phyloP scores from a whole-genome alignment of 176 grass and related monocot genomes.

The Avena eriantha region DNA sequence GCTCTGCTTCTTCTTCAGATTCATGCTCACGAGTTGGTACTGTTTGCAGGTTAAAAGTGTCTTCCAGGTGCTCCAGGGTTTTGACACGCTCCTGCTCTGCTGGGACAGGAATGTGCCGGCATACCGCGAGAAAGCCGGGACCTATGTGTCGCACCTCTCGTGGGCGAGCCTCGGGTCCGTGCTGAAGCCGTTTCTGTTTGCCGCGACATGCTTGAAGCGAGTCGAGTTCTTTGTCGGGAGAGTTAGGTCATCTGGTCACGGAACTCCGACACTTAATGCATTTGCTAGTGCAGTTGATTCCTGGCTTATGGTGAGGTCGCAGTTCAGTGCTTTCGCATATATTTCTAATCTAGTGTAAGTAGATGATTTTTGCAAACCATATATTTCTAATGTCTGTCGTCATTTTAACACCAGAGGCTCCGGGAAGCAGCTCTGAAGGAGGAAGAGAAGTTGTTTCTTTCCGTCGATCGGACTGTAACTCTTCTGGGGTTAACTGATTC shows the following conservation, averaged over 20 bases:
- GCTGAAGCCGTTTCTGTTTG: conserved; percentile 67
- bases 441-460: conserved; percentile 61
- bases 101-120: conserved; percentile 54
- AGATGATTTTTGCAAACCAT: conserved; percentile 9
- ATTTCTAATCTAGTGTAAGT: background rate
- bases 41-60: conserved; percentile 63
- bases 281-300: conserved; percentile 77
- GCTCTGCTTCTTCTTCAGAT: background rate
- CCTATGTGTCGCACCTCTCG: conserved; percentile 66
- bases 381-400: conserved; percentile 7
- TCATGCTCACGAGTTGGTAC: background rate
- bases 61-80: conserved; percentile 85
- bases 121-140: conserved; percentile 60
- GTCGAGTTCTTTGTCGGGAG: conserved; percentile 78
- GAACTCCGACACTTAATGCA: conserved; percentile 64
- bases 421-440: conserved; percentile 76
- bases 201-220: conserved; percentile 75
- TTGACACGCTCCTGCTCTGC: conserved; percentile 59
- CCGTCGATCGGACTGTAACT: conserved; percentile 54
- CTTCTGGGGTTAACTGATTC: conserved; percentile 77
- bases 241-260: conserved; percentile 23
- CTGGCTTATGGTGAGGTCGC: conserved; percentile 74
- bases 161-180: conserved; percentile 57
- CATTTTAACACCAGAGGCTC: conserved; percentile 66
- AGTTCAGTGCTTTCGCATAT: conserved; percentile 8